Evolutionary conservation across 495 filamentous ascomycete genomes (phyloP).

Genomic region (Sabuloglossum arenarium): DNA sequence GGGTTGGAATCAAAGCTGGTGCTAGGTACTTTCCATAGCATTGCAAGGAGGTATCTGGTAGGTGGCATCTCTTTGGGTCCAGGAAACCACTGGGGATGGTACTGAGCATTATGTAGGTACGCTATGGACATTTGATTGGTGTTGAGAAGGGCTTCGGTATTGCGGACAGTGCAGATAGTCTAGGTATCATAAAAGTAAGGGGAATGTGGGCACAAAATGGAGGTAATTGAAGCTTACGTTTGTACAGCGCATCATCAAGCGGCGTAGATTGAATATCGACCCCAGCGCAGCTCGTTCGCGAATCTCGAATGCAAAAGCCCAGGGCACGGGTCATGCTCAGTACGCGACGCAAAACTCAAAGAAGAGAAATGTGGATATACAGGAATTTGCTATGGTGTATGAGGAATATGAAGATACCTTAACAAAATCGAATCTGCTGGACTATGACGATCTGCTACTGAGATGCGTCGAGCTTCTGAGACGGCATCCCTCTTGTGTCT

Average conservation of each 20-base stretch:
- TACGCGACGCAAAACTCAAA: conserved; percentile 17
- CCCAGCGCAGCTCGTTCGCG: conserved; percentile 43
- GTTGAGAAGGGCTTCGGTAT: conserved; percentile 75
- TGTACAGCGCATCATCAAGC: conserved; percentile 52
- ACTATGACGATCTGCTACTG: conserved; percentile 88
- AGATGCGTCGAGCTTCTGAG: conserved; percentile 66
- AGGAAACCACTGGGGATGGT: neutral
- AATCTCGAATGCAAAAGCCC: conserved; percentile 76
- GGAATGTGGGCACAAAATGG: neutral
- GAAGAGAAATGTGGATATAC: conserved; percentile 35
- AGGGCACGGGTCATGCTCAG: conserved; percentile 31
- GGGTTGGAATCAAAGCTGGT: conserved; percentile 58
- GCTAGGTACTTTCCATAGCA: conserved; percentile 90
- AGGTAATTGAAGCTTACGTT: neutral
- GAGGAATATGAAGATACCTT: conserved; percentile 59
- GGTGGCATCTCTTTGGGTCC: conserved; percentile 8
- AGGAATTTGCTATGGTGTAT: conserved; percentile 58
- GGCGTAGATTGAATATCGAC: conserved; percentile 34
- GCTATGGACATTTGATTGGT: conserved; percentile 71
- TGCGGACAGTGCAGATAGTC: conserved; percentile 67
- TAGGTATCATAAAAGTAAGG: conserved; percentile 37
- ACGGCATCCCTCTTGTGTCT: conserved; percentile 62
- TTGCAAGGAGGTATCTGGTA: conserved; percentile 68
- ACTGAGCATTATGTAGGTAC: neutral
- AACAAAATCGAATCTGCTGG: conserved; percentile 58